phyloP scores from a whole-genome alignment of 257 asterid species.

The Mitragyna speciosa region DNA sequence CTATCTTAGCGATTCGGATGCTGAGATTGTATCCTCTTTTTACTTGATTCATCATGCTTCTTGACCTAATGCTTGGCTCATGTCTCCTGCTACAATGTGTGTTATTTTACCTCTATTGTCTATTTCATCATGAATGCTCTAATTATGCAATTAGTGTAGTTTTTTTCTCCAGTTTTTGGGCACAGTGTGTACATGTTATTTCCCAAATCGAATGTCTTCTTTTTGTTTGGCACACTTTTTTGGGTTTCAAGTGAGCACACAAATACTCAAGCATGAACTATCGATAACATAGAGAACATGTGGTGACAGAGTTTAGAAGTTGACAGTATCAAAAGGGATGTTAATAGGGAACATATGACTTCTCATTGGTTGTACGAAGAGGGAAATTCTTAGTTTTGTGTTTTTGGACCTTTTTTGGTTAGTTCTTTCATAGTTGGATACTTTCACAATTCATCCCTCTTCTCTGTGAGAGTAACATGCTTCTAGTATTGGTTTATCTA shows the following conservation, averaged over 20 bases:
- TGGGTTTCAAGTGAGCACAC: background rate
- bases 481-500: constrained; percentile 3
- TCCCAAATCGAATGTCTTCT: background rate
- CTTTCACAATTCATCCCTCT: background rate
- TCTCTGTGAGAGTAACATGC: background rate
- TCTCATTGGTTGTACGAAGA: background rate
- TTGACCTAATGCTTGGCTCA: background rate
- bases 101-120: background rate
- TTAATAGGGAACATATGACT: background rate
- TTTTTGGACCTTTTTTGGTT: background rate
- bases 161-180: background rate
- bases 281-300: background rate
- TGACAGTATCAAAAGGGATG: background rate
- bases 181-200: background rate
- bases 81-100: background rate
- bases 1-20: background rate
- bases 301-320: background rate
- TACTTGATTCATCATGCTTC: background rate
- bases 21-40: background rate
- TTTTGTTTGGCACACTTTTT: background rate
- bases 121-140: background rate
- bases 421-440: background rate
- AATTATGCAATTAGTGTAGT: background rate
- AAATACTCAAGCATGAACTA: background rate
- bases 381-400: background rate